Percentiles rank a stretch among this genome's conserved stretches.
Conservation (phyloP, 768 basidiomycete genomes). For the Boletales sp. region DNA sequence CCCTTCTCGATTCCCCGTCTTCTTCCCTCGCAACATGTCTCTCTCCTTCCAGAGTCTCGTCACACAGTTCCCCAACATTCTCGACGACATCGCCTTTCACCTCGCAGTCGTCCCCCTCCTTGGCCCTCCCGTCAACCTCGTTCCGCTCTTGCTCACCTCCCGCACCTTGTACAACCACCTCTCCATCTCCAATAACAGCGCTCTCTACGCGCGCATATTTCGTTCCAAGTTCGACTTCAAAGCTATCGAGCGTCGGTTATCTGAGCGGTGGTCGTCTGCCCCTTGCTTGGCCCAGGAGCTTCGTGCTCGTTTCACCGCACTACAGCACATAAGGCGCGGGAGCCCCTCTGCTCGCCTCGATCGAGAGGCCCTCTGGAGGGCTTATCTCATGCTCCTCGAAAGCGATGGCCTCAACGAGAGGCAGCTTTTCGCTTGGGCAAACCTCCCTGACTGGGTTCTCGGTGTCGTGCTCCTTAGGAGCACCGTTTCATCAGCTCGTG, state of each 20-base stretch:
- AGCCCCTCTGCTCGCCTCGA: constrained; percentile 13
- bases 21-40: background rate
- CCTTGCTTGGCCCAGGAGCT: constrained; percentile 42
- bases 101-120: constrained; percentile 34
- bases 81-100: constrained; percentile 44
- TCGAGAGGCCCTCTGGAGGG: constrained; percentile 49
- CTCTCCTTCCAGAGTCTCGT: constrained; percentile 20
- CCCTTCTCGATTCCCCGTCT: constrained; percentile 2
- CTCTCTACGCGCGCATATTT: constrained; percentile 44
- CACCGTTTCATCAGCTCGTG: background rate
- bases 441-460: constrained; percentile 27
- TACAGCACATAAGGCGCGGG: constrained; percentile 40
- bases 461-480: constrained; percentile 13
- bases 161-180: constrained; percentile 34
- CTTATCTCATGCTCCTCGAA: constrained; percentile 52
- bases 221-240: constrained; percentile 41
- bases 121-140: constrained; percentile 43
- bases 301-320: constrained; percentile 36
- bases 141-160: constrained; percentile 38
- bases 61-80: constrained; percentile 8
- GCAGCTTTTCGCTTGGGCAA: constrained; percentile 43
- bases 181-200: constrained; percentile 33
- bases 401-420: constrained; percentile 45
- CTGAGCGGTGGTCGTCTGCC: constrained; percentile 35
- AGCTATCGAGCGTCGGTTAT: constrained; percentile 39